Evolutionary conservation across 257 asterid species (phyloP).

Genomic region (Solanum chaucha): DNA sequence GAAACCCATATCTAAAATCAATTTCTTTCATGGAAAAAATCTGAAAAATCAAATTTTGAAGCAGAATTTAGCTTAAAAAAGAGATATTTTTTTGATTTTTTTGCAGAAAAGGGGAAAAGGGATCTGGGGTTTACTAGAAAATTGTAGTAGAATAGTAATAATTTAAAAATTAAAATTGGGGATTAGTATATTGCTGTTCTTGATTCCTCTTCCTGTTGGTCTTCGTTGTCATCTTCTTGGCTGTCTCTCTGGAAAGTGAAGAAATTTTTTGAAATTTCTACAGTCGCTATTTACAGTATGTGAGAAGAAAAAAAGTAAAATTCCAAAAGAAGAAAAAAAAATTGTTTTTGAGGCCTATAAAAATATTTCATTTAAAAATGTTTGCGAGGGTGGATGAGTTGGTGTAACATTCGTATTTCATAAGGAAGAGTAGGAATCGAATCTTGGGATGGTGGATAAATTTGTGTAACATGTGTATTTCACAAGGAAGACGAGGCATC

Average conservation of each 20-base stretch:
- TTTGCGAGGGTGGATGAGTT: no score
- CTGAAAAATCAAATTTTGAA: not conserved
- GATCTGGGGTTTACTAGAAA: not conserved
- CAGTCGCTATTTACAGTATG: not conserved
- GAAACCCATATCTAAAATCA: not conserved
- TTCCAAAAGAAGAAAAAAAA: not conserved
- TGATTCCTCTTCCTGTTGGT: not conserved
- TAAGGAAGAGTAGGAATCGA: no score
- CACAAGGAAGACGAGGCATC: no score
- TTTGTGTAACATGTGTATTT: no score
- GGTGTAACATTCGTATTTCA: no score
- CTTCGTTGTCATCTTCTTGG: not conserved
- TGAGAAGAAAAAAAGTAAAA: not conserved
- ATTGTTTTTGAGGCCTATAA: not conserved
- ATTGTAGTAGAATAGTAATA: not conserved
- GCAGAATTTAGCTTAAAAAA: not conserved
- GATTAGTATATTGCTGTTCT: not conserved
- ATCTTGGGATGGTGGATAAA: no score
- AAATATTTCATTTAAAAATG: no score
- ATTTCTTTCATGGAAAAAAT: not conserved
- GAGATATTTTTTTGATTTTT: not conserved
- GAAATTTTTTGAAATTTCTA: not conserved
- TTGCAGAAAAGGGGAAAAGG: not conserved
- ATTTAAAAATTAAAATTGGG: not conserved
- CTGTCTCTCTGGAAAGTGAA: not conserved